A percentile compares a stretch with the other conserved stretches of the same genome.
Conservation (phyloP, 106 monocot genomes). For the Allium sativum region DNA sequence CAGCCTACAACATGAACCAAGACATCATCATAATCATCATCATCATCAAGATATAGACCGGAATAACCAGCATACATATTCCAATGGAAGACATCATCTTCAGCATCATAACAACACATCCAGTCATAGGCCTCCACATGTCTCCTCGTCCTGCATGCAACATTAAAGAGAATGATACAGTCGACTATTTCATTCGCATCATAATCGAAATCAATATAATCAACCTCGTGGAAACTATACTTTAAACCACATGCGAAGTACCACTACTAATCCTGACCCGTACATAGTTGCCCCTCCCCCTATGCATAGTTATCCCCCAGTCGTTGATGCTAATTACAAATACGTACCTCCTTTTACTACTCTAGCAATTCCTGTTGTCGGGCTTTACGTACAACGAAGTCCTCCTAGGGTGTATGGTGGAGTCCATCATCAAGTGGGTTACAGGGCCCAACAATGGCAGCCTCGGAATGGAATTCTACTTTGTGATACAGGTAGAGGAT, state of each 20-base stretch:
- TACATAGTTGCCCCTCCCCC: slow-evolving; percentile 11
- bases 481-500: slow-evolving; percentile 1
- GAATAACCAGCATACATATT: slow-evolving; percentile 1
- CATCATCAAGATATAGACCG: slow-evolving; percentile 9
- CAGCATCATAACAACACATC: slow-evolving; percentile 6
- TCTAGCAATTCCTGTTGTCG: slow-evolving; percentile 10
- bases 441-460: slow-evolving; percentile 24
- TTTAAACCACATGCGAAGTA: slow-evolving; percentile 11
- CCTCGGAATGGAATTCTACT: slow-evolving; percentile 10
- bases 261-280: slow-evolving; percentile 17
- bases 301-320: too few species aligned
- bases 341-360: slow-evolving; percentile 1
- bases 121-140: slow-evolving; percentile 1
- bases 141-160: slow-evolving; percentile 9
- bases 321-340: neutral
- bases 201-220: slow-evolving; percentile 15
- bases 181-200: slow-evolving; percentile 8
- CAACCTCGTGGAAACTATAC: slow-evolving; percentile 7
- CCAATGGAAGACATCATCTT: slow-evolving; percentile 28
- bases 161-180: too few species aligned
- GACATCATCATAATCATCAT: slow-evolving; percentile 15
- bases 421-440: slow-evolving; percentile 12
- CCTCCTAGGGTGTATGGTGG: slow-evolving; percentile 14
- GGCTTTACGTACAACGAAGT: slow-evolving; percentile 3
- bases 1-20: slow-evolving; percentile 47